Evolutionary conservation across 2,329 filamentous ascomycete genomes (phyloP).

Genomic region (Arthrinium phaeospermum): DNA sequence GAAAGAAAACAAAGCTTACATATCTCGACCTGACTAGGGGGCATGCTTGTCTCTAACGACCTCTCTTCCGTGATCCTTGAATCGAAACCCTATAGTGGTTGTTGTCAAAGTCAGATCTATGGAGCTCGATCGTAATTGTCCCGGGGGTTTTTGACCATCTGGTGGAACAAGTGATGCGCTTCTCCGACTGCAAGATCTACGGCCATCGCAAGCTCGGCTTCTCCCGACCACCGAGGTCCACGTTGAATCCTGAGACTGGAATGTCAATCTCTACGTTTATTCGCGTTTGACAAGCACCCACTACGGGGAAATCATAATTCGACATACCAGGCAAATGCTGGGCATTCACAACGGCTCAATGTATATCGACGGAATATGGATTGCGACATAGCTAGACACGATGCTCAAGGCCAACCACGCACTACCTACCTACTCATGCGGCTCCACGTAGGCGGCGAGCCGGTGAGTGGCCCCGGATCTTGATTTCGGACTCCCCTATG

Average conservation of each 20-base stretch:
- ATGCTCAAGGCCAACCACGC: neutral
- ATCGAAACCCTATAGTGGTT: conserved; percentile 6
- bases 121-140: neutral
- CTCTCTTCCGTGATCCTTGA: neutral
- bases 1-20: neutral
- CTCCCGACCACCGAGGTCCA: neutral
- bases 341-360: neutral
- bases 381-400: neutral
- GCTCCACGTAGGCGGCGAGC: neutral
- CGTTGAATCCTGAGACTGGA: neutral
- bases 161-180: conserved; percentile 12
- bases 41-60: neutral
- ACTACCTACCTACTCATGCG: neutral
- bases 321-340: neutral
- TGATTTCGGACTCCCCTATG: neutral
- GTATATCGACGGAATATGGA: neutral
- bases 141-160: conserved; percentile 4
- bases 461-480: neutral
- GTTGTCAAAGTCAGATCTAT: conserved; percentile 6
- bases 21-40: neutral
- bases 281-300: neutral
- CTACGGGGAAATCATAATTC: neutral
- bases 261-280: neutral
- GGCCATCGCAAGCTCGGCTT: neutral
- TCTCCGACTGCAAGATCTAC: conserved; percentile 1